phyloP scores from a whole-genome alignment of 176 grass and related monocot species.

The Echinochloa phyllopogon region DNA sequence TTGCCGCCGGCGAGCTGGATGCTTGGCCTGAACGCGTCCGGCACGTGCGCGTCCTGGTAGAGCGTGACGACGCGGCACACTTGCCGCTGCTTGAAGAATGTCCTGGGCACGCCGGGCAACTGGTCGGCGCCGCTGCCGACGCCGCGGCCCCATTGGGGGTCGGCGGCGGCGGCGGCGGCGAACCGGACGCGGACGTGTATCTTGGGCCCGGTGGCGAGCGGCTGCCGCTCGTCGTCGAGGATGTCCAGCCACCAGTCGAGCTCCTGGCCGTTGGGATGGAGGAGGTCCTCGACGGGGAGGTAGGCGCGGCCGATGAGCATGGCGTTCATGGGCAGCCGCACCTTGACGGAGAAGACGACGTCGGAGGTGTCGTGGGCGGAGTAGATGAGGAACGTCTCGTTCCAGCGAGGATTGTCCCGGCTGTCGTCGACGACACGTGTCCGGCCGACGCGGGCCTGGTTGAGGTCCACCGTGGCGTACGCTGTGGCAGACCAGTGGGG shows the following conservation, averaged over 20 bases:
- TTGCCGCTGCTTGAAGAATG: background rate
- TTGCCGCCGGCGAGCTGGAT: background rate
- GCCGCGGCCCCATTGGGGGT: background rate
- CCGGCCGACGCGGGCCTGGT: background rate
- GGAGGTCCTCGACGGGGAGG: background rate
- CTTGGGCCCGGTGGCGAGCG: background rate
- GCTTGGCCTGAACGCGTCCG: background rate
- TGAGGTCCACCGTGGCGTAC: background rate
- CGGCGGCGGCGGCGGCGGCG: background rate
- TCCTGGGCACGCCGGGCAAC: background rate
- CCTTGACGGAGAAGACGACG: background rate
- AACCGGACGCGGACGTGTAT: background rate
- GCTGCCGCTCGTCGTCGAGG: background rate
- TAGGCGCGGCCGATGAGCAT: background rate
- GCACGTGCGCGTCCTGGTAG: slow-evolving; percentile 15
- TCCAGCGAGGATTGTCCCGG: background rate
- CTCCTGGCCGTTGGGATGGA: background rate
- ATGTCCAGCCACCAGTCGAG: background rate
- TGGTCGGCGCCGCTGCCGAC: background rate
- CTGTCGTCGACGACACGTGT: background rate
- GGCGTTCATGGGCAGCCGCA: background rate
- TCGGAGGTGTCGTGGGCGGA: background rate
- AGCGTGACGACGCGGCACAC: background rate
- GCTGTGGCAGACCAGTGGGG: background rate
- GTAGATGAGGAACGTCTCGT: background rate